phyloP scores from a whole-genome alignment of 371 early-diverging fungal species.

The Zopfochytrium polystomum region DNA sequence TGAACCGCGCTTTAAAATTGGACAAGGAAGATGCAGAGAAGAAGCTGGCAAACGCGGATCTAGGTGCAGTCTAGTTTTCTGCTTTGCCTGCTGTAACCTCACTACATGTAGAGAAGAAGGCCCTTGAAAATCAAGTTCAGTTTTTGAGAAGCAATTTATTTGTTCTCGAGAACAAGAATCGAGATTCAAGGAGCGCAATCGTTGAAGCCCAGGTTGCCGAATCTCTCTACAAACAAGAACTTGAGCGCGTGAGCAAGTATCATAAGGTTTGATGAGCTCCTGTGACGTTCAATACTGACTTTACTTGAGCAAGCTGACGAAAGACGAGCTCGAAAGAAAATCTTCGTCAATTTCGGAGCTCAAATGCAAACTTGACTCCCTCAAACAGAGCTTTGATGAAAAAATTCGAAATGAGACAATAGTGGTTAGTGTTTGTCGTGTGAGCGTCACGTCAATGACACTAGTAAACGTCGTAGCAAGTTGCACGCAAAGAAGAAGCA shows the following conservation, averaged over 20 bases:
- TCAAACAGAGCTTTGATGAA: slow-evolving; percentile 41
- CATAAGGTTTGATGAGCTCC: slow-evolving; percentile 29
- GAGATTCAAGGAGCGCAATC: slow-evolving; percentile 28
- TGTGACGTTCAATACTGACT: neutral
- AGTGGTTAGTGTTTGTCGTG: slow-evolving; percentile 15
- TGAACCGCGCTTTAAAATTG: slow-evolving; percentile 23
- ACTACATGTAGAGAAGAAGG: slow-evolving; percentile 24
- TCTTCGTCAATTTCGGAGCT: slow-evolving; percentile 30
- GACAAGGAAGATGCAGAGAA: slow-evolving; percentile 33
- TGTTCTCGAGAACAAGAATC: slow-evolving; percentile 20
- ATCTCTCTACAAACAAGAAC: slow-evolving; percentile 40
- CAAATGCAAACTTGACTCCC: slow-evolving; percentile 25
- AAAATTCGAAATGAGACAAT: slow-evolving; percentile 34
- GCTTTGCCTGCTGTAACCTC: neutral
- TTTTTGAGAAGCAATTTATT: slow-evolving; percentile 15
- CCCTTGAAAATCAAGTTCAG: slow-evolving; percentile 17
- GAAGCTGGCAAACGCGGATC: slow-evolving; percentile 34
- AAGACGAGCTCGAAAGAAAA: slow-evolving; percentile 40
- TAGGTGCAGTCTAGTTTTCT: slow-evolving; percentile 10
- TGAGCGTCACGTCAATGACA: slow-evolving; percentile 1
- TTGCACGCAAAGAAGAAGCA: slow-evolving; percentile 37
- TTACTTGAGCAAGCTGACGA: slow-evolving; percentile 27
- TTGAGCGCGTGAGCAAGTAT: slow-evolving; percentile 34
- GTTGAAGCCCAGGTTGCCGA: slow-evolving; percentile 44
- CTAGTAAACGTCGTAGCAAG: slow-evolving; percentile 22